Base-by-base conservation (phyloP, 2,329 filamentous ascomycete genomes). In the Achaetomium macrosporum region DNA sequence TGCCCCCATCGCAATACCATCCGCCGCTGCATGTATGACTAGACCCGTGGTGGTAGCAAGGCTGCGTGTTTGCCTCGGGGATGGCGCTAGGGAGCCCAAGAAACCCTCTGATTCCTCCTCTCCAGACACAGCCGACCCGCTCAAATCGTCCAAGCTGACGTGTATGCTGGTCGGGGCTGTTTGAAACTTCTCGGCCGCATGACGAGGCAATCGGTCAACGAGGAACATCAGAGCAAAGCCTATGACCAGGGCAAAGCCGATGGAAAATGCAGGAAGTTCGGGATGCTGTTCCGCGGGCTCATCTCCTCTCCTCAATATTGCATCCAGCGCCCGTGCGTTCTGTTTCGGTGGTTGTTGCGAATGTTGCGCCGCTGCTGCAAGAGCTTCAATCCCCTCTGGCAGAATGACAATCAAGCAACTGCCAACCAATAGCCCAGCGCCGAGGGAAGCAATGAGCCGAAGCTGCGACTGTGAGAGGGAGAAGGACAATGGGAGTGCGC, bases 141-240 rank as follows among this genome's bases (percentile, higher is more conserved):
- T 84, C 29, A 96, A 77, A 61, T 91, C 88, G 61, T 93, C 89
- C 41, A 97, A 76, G 52, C 89, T 95, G 63, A 97, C 93, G 65
- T 96, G 90, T 59, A 90, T 84, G 15, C 85, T 88, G 48, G 83
- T 76, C 13, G 85, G 83, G 36, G 79, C 76, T 17, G 79, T 73
- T 62, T 84, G 83, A 36, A 88, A 73, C 39, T 78, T 76, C 17
- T 88, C 78, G 1, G 80, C 79, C 6, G 84, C 82, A 66, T 90
- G 87, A 39, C 83, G 82, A 8, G 90, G 90, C 9, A 95, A 71
- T 47, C 88, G 84, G 70, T 99, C 92, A 64, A 99, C 87, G 19
- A 99, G 79, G 66, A 96, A 97, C 93, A 99, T 99, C 59, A 96
- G 79, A 53, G 96, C 83, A 69, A 97, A 99, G 12, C 93, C 93